Conservation (phyloP, 2,329 filamentous ascomycete species). For the Fusarium robinianum region DNA sequence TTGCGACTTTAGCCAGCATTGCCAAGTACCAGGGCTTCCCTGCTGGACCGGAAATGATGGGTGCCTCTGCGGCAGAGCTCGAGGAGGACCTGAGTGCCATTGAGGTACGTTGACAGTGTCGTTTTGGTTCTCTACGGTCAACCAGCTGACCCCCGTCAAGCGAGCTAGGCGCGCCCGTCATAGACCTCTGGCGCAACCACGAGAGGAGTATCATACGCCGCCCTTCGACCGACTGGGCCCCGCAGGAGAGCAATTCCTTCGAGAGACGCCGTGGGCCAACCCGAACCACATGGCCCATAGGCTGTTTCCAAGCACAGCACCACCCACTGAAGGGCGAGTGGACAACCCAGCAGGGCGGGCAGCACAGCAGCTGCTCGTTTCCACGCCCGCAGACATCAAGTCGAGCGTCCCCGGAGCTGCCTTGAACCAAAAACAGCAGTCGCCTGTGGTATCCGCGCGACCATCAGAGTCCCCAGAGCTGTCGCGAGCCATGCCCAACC, state of each 20-base stretch:
- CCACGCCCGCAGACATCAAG: constrained; percentile 31
- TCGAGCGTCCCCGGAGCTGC: constrained; percentile 31
- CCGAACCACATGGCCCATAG: constrained; percentile 77
- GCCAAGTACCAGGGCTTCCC: constrained; percentile 97
- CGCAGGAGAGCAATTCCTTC: constrained; percentile 83
- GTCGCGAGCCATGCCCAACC: constrained; percentile 44
- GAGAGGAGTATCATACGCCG: constrained; percentile 54
- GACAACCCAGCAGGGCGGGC: constrained; percentile 27
- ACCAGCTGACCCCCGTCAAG: constrained; percentile 36
- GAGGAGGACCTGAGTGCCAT: constrained; percentile 90
- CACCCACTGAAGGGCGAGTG: constrained; percentile 16
- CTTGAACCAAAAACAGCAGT: constrained; percentile 31
- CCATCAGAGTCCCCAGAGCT: constrained; percentile 52
- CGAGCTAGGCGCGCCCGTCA: constrained; percentile 42
- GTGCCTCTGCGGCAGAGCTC: constrained; percentile 72
- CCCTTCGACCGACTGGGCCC: constrained; percentile 59
- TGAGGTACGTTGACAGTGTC: constrained; percentile 59
- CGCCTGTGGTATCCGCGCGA: constrained; percentile 35
- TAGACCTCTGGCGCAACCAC: constrained; percentile 47
- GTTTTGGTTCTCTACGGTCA: constrained; percentile 26
- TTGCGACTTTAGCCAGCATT: constrained; percentile 85
- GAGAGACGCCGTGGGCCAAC: constrained; percentile 91
- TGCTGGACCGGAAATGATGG: constrained; percentile 82
- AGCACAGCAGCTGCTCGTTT: constrained; percentile 22
- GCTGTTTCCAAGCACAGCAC: constrained; percentile 43